These are phyloP conservation scores for Cyberlindnera euphorbiiphila DNA, from an alignment of 805 yeast genomes.

Conservation along the genomic window DNA sequence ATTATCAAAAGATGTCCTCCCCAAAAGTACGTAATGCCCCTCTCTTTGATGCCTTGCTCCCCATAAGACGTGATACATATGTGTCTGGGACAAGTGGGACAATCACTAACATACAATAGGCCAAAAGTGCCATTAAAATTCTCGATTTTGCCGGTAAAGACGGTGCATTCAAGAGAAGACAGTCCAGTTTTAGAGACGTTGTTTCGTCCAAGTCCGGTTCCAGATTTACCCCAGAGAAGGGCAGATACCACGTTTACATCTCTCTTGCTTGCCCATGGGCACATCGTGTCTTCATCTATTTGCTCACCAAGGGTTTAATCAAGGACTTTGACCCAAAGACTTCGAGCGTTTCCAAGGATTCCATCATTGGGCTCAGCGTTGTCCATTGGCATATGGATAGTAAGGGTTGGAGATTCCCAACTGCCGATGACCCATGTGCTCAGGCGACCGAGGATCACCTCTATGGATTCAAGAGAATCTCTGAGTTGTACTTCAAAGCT, in stretches of 20 bases:
- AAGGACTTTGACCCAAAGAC: constrained; percentile 35
- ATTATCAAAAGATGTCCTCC: constrained; percentile 6
- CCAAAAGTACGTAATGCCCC: constrained; percentile 16
- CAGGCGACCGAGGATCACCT: constrained; percentile 54
- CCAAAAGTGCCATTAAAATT: constrained; percentile 33
- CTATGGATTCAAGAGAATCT: constrained; percentile 54
- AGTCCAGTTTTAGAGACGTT: constrained; percentile 57
- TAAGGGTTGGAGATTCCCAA: constrained; percentile 84
- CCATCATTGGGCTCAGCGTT: constrained; percentile 62
- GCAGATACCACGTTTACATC: constrained; percentile 84
- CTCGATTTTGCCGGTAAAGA: constrained; percentile 46
- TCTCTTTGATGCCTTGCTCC: too few species aligned
- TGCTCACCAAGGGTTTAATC: constrained; percentile 71
- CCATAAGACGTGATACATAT: too few species aligned
- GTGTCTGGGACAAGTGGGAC: too few species aligned
- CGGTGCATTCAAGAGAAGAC: constrained; percentile 55
- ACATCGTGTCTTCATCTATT: constrained; percentile 71
- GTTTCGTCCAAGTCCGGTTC: constrained; percentile 58
- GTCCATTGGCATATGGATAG: constrained; percentile 90
- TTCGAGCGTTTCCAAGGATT: constrained; percentile 30
- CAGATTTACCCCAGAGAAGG: constrained; percentile 65
- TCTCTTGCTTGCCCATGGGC: constrained; percentile 96
- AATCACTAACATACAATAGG: constrained; percentile 1
- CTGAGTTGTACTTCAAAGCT: constrained; percentile 72
- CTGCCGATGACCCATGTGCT: constrained; percentile 37